phyloP scores from a whole-genome alignment of 2,329 filamentous ascomycete genomes.

The Cytospora chrysosperma region DNA sequence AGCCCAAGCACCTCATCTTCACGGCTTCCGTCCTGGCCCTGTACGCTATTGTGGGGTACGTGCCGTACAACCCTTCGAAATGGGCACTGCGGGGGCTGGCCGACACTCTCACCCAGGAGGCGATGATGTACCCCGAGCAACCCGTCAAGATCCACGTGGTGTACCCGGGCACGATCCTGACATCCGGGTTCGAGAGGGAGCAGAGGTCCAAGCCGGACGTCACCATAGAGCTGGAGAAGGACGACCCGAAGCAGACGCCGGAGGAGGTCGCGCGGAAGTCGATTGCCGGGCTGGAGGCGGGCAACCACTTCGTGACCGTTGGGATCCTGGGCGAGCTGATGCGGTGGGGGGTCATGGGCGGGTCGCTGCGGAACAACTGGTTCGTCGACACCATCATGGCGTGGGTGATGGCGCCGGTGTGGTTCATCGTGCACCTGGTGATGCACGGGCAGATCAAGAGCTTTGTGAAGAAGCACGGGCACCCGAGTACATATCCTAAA shows the following conservation, averaged over 20 bases:
- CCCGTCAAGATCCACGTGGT: constrained; percentile 76
- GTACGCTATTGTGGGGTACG: constrained; percentile 77
- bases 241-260: constrained; percentile 76
- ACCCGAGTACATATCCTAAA: constrained; percentile 51
- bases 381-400: constrained; percentile 58
- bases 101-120: constrained; percentile 80
- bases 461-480: constrained; percentile 57
- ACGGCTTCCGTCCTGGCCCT: constrained; percentile 77
- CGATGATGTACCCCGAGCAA: constrained; percentile 75
- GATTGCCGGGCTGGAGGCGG: constrained; percentile 74
- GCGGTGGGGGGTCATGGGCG: constrained; percentile 60
- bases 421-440: constrained; percentile 57
- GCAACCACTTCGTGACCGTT: constrained; percentile 77
- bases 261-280: constrained; percentile 71
- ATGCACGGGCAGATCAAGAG: constrained; percentile 57
- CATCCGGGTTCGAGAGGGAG: constrained; percentile 73
- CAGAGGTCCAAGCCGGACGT: constrained; percentile 76
- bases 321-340: constrained; percentile 71
- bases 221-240: constrained; percentile 75
- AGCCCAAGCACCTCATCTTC: constrained; percentile 78
- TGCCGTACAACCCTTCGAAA: constrained; percentile 80
- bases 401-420: constrained; percentile 53
- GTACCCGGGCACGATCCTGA: constrained; percentile 79
- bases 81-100: constrained; percentile 79
- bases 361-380: constrained; percentile 57